A percentile compares a stretch with the other conserved stretches of the same genome.
These are phyloP conservation scores for Coemansia sp. DNA, from an alignment of 192 early-diverging fungal species.

Conservation along the genomic window DNA sequence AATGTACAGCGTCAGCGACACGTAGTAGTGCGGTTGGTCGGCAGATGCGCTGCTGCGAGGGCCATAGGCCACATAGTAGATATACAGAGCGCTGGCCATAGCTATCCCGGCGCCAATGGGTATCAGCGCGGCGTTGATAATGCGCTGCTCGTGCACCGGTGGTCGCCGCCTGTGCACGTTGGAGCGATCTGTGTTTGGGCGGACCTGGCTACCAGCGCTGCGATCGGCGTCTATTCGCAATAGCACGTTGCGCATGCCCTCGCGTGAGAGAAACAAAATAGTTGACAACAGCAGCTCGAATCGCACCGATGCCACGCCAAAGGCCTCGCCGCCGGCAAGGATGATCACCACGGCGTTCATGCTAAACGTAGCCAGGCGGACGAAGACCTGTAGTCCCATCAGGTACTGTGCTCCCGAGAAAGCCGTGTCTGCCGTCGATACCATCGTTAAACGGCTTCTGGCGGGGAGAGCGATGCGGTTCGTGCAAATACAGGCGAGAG, in stretches of 20 bases:
- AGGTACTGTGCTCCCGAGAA: conserved; percentile 75
- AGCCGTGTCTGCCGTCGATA: conserved; percentile 27
- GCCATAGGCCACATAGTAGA: conserved; percentile 26
- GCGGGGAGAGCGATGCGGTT: neutral
- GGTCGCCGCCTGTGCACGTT: conserved; percentile 6
- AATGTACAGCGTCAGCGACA: conserved; percentile 65
- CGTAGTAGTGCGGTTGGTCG: conserved; percentile 52
- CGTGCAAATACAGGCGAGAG: neutral
- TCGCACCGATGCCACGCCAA: conserved; percentile 80
- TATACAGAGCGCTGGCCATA: conserved; percentile 56
- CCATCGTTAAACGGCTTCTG: neutral
- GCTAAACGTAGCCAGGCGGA: conserved; percentile 75
- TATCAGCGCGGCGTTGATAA: conserved; percentile 42
- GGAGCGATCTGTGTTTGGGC: neutral
- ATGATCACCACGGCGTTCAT: conserved; percentile 77
- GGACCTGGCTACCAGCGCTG: neutral
- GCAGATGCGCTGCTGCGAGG: conserved; percentile 6
- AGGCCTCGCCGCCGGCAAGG: conserved; percentile 65
- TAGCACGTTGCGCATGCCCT: conserved; percentile 71
- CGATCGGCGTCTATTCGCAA: conserved; percentile 51
- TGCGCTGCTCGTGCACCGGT: conserved; percentile 20
- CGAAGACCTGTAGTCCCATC: conserved; percentile 71
- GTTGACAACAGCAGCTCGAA: conserved; percentile 88
- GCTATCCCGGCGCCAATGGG: conserved; percentile 50
- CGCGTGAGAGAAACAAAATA: conserved; percentile 87